Evolutionary conservation across 1,139 yeast species (phyloP), one percentile per base, ranked within the genome.

Genomic region (Scheffersomyces segobiensis): DNA sequence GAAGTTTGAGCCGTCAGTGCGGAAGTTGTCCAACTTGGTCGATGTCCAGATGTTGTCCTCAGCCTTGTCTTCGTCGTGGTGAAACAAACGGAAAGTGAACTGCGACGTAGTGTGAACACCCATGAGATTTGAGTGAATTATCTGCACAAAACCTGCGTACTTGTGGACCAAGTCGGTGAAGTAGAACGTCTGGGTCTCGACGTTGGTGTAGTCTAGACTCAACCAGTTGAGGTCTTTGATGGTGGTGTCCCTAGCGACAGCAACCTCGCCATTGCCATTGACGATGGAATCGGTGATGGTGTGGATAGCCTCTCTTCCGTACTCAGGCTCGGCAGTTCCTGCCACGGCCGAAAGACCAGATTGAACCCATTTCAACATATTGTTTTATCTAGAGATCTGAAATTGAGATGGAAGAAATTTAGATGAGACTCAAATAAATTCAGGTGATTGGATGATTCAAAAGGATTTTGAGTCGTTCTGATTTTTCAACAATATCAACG

Each of bases 261-360:
- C 77, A 62, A 76, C 79, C 57, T 78, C 82, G 56, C 79, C 76
- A 5, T 52, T 53, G 3, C 17, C 14, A 21, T 48, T 48, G 50
- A 46, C 50, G 57, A 89, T 86, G 55, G 88, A 78, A 52, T 83
- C 86, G 52, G 89, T 84, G 59, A 93, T 86, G n/a, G 98, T 85
- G 68, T 89, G 93, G 66, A 95, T 91, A 54, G 97, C 96, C 57
- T 88, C 97, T 53, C 88, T 84, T 56, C 99, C 99, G 70, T 95
- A 95, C 71, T 90, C 97, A 32, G 99, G 99, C 75, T 95, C 99
- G 1, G 97, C 97, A 19, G 97, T 86, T 55, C 99, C 99, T 7
- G 98, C 96, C 53, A 93, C 95, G 5, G 96, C 95, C 21, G 98
- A 92, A 53, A 95, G 85, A 57, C 97, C 86, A 60, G 93, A 89